Conservation (phyloP, 345 rosid genomes). For the Euphorbia pulcherrima region DNA sequence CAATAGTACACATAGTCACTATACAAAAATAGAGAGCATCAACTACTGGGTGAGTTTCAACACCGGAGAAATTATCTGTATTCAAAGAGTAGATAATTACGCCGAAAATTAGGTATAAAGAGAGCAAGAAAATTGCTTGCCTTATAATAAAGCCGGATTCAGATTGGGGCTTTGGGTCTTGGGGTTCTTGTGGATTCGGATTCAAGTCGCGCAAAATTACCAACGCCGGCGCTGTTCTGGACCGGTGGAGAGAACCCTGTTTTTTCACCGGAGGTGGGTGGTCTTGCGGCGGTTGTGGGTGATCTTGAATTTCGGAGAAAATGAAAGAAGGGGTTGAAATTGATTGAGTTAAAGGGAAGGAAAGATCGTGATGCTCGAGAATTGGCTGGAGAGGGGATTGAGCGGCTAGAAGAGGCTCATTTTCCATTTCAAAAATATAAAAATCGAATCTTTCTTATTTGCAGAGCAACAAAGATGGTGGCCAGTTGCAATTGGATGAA, state of each 20-base stretch:
- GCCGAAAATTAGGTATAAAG: slow-evolving; percentile 36
- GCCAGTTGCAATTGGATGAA: not conserved
- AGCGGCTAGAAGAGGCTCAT: slow-evolving; percentile 40
- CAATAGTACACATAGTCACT: slow-evolving; percentile 62
- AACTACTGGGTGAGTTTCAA: slow-evolving; percentile 40
- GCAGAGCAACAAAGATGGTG: not conserved
- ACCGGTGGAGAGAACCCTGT: slow-evolving; percentile 56
- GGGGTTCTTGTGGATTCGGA: slow-evolving; percentile 13
- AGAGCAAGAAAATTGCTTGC: slow-evolving; percentile 31
- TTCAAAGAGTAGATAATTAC: slow-evolving; percentile 30
- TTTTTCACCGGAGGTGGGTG: slow-evolving; percentile 14
- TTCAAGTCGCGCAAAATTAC: slow-evolving; percentile 44
- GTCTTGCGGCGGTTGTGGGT: not conserved
- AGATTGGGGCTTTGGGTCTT: slow-evolving; percentile 25
- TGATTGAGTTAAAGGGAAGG: slow-evolving; percentile 35
- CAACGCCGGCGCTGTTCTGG: slow-evolving; percentile 85
- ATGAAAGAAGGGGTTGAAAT: slow-evolving; percentile 35
- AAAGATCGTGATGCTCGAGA: slow-evolving; percentile 24
- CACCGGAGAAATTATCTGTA: slow-evolving; percentile 35
- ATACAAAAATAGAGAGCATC: slow-evolving; percentile 61
- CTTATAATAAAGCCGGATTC: slow-evolving; percentile 29
- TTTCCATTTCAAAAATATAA: slow-evolving; percentile 36
- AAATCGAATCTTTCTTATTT: not conserved
- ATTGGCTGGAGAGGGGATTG: slow-evolving; percentile 33
- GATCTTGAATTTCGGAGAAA: slow-evolving; percentile 39